phyloP scores from a whole-genome alignment of 2,329 filamentous ascomycete genomes.

The Aspergillus carbonarius region DNA sequence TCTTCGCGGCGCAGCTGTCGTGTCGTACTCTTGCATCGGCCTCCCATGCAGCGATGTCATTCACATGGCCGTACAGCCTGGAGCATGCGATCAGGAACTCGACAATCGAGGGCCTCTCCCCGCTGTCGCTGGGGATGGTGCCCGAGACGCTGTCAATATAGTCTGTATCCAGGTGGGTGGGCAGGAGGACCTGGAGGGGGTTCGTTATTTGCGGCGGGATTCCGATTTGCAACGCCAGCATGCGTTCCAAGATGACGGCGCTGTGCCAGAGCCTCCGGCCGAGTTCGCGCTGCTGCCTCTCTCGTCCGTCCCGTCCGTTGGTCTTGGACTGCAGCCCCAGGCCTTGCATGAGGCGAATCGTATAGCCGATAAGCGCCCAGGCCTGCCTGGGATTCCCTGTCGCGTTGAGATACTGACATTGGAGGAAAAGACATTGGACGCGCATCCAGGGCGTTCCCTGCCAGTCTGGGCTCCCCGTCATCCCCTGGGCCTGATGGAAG shows the following conservation, averaged over 20 bases:
- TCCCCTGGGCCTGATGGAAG: constrained; percentile 19
- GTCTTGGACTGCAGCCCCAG: constrained; percentile 20
- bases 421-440: constrained; percentile 23
- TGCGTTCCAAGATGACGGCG: constrained; percentile 24
- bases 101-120: constrained; percentile 24
- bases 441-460: constrained; percentile 10
- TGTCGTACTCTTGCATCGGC: constrained; percentile 19
- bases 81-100: constrained; percentile 24
- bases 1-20: constrained; percentile 18
- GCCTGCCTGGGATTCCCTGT: constrained; percentile 20
- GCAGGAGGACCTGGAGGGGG: constrained; percentile 20
- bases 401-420: constrained; percentile 25
- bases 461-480: constrained; percentile 16
- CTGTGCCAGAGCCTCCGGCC: constrained; percentile 28
- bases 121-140: neutral
- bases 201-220: constrained; percentile 18
- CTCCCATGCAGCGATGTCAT: constrained; percentile 22
- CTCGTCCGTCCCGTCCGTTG: constrained; percentile 15
- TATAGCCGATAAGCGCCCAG: constrained; percentile 23
- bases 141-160: constrained; percentile 26
- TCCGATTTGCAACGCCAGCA: constrained; percentile 24
- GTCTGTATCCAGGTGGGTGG: constrained; percentile 24
- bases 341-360: constrained; percentile 22
- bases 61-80: constrained; percentile 24
- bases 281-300: constrained; percentile 20